Percentiles rank a stretch among this genome's conserved stretches.
Evolutionary conservation across 2,329 filamentous ascomycete species (phyloP).

Genomic region (Pseudopyrenochaeta lycopersici): DNA sequence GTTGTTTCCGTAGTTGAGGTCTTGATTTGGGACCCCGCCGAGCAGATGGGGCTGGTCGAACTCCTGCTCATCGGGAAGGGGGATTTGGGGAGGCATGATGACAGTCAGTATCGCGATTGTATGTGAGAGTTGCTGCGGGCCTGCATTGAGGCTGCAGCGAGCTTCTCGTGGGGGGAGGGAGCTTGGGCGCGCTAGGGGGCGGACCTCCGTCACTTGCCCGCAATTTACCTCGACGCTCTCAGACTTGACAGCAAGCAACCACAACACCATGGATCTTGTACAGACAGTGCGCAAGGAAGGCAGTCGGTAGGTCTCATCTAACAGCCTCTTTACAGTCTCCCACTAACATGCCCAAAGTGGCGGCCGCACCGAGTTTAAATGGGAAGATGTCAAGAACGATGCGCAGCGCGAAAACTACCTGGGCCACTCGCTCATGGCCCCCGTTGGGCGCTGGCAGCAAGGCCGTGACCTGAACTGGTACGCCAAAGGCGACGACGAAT

Average conservation of each 20-base stretch:
- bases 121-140: slow-evolving; percentile 5
- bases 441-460: slow-evolving; percentile 91
- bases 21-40: slow-evolving; percentile 27
- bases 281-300: slow-evolving; percentile 92
- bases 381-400: slow-evolving; percentile 91
- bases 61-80: slow-evolving; percentile 45
- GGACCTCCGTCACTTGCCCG: slow-evolving; percentile 35
- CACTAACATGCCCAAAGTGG: slow-evolving; percentile 63
- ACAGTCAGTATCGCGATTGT: slow-evolving; percentile 6
- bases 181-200: slow-evolving; percentile 16
- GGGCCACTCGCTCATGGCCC: slow-evolving; percentile 89
- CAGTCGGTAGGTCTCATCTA: slow-evolving; percentile 63
- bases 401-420: slow-evolving; percentile 89
- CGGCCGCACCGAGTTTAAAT: slow-evolving; percentile 90
- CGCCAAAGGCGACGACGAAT: slow-evolving; percentile 64
- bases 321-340: not conserved
- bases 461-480: slow-evolving; percentile 75
- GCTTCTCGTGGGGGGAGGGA: slow-evolving; percentile 5
- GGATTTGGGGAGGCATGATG: slow-evolving; percentile 38
- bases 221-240: slow-evolving; percentile 19
- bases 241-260: not conserved
- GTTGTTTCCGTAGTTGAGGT: slow-evolving; percentile 36
- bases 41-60: slow-evolving; percentile 35
- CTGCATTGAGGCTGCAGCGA: slow-evolving; percentile 6
- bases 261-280: slow-evolving; percentile 82